Percentiles rank a stretch among this genome's conserved stretches.
phyloP scores from a whole-genome alignment of 2,329 filamentous ascomycete genomes.

The Fusarium continuum region DNA sequence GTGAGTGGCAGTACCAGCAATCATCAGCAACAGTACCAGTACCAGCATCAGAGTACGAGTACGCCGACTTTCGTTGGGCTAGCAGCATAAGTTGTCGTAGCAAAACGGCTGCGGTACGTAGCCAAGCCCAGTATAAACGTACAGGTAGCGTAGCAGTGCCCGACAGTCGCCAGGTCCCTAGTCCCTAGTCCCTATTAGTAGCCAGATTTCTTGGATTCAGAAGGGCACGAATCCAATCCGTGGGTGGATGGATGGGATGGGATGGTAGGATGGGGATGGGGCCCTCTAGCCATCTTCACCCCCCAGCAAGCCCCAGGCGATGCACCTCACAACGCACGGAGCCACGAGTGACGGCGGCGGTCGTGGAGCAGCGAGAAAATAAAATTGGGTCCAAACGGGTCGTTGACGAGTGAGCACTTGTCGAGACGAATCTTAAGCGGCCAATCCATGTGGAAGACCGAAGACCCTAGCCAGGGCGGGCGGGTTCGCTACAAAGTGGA shows the following conservation, averaged over 20 bases:
- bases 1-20: conserved; percentile 3
- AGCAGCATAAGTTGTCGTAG: conserved; percentile 10
- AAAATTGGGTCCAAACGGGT: conserved; percentile 22
- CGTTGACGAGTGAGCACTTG: conserved; percentile 15
- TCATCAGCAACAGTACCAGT: conserved; percentile 2
- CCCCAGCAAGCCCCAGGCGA: conserved; percentile 22
- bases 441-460: not conserved
- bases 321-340: conserved; percentile 36
- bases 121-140: conserved; percentile 15
- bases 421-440: conserved; percentile 11
- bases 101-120: conserved; percentile 28
- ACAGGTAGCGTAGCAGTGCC: conserved; percentile 31
- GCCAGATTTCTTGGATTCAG: conserved; percentile 17
- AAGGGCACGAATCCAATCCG: conserved; percentile 1
- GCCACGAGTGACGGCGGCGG: conserved; percentile 37
- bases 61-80: conserved; percentile 7
- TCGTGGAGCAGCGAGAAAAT: conserved; percentile 20
- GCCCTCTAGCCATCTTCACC: conserved; percentile 7
- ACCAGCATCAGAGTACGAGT: conserved; percentile 25
- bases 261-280: too few species aligned
- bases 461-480: conserved; percentile 1
- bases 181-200: conserved; percentile 19
- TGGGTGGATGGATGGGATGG: conserved; percentile 11
- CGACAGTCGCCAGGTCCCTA: conserved; percentile 26
- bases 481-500: not conserved